phyloP scores from a whole-genome alignment of 139 green algal genomes.

The Raphidocelis subcapitata region DNA sequence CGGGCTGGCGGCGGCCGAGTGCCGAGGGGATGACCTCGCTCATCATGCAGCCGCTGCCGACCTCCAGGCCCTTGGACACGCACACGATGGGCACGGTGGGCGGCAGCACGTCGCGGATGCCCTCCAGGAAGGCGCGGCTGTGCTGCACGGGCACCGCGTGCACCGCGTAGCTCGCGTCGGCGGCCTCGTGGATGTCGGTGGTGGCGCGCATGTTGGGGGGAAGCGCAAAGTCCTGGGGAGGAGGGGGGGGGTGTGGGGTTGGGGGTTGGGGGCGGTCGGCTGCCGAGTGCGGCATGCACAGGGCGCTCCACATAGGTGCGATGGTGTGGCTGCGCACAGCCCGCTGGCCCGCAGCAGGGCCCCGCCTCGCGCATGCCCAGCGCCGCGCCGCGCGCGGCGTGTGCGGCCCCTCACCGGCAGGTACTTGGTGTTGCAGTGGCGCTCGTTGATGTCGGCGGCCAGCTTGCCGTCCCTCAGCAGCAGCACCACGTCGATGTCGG shows the following conservation, averaged over 20 bases:
- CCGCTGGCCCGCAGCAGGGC: too few relatives aligned
- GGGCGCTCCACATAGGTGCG: too few relatives aligned
- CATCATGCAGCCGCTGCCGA: conserved; percentile 88
- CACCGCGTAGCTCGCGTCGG: conserved; percentile 77
- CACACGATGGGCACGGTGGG: conserved; percentile 87
- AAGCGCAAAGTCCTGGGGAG: conserved; percentile 65
- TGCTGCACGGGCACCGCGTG: conserved; percentile 96
- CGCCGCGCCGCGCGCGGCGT: too few relatives aligned
- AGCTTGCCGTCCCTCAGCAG: conserved; percentile 83
- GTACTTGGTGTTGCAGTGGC: conserved; percentile 87
- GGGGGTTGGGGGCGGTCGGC: too few relatives aligned
- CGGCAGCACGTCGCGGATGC: conserved; percentile 76
- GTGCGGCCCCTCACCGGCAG: conserved; percentile 52
- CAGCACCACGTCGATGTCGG: conserved; percentile 75
- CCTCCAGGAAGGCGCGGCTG: conserved; percentile 74
- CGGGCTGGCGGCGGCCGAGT: conserved; percentile 84
- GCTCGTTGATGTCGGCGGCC: conserved; percentile 85
- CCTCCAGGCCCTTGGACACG: conserved; percentile 86
- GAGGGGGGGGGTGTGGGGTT: neutral
- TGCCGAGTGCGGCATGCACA: too few relatives aligned
- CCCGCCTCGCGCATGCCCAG: too few relatives aligned
- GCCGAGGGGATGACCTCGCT: conserved; percentile 86
- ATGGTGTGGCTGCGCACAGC: too few relatives aligned
- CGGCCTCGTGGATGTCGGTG: conserved; percentile 64
- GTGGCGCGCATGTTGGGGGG: conserved; percentile 87